Conservation (phyloP, 768 basidiomycete species). For the Solioccasus polychromus region DNA sequence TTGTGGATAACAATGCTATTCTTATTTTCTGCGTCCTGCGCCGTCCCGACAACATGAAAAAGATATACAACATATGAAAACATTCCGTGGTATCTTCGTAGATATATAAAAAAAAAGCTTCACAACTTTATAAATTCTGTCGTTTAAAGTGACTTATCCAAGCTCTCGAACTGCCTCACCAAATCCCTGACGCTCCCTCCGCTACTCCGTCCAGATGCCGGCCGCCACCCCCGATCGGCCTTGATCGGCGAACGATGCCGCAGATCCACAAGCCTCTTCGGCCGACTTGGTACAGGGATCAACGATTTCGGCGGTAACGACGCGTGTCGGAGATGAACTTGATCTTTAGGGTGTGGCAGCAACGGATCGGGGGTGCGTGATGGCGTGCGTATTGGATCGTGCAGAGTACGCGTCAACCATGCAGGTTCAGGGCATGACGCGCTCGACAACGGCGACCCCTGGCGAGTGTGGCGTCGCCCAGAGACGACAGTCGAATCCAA, state of each 20-base stretch:
- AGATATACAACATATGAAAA: conserved; percentile 4
- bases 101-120: too few relatives aligned
- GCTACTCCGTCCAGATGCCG: conserved; percentile 51
- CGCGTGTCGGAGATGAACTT: conserved; percentile 59
- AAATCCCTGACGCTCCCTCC: conserved; percentile 72
- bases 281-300: conserved; percentile 44
- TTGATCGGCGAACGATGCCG: conserved; percentile 40
- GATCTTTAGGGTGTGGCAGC: conserved; percentile 56
- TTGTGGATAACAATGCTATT: too few relatives aligned
- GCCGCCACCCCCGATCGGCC: conserved; percentile 33
- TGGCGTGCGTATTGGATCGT: conserved; percentile 61
- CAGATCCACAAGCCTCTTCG: conserved; percentile 53
- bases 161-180: conserved; percentile 57
- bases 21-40: conserved; percentile 14
- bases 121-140: too few relatives aligned
- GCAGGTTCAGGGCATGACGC: conserved; percentile 29
- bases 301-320: conserved; percentile 37
- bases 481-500: conserved; percentile 36
- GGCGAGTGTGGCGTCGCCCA: conserved; percentile 39
- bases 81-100: too few relatives aligned
- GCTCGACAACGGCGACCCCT: conserved; percentile 44
- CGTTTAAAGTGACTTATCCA: conserved; percentile 22
- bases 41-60: conserved; percentile 9
- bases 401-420: conserved; percentile 20
- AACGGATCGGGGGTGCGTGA: conserved; percentile 46